Percentiles rank a stretch among this genome's conserved stretches.
Evolutionary conservation across 2,329 filamentous ascomycete species (phyloP).

Genomic region (Teratosphaeria gauchensis): DNA sequence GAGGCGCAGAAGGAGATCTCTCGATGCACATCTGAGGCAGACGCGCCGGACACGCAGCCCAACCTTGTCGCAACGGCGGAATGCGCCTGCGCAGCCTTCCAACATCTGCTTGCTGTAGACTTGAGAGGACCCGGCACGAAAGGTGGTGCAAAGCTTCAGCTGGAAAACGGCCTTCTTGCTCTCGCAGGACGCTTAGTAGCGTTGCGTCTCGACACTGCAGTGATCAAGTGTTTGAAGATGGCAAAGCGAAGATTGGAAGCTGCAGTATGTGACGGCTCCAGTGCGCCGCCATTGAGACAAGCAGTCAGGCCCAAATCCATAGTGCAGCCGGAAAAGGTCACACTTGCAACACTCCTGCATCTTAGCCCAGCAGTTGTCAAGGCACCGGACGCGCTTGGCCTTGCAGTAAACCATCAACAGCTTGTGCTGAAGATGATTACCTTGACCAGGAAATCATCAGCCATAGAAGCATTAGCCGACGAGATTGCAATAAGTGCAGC

Average conservation of each 20-base stretch:
- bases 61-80: slow-evolving; percentile 48
- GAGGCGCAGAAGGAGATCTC: not conserved
- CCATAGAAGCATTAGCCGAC: slow-evolving; percentile 49
- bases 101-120: slow-evolving; percentile 51
- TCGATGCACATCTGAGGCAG: not conserved
- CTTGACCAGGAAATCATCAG: slow-evolving; percentile 48
- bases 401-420: slow-evolving; percentile 56
- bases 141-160: slow-evolving; percentile 52
- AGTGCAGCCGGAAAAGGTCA: slow-evolving; percentile 28
- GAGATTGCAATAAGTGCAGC: slow-evolving; percentile 44
- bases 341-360: slow-evolving; percentile 52
- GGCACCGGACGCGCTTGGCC: slow-evolving; percentile 31
- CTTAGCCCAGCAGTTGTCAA: slow-evolving; percentile 41
- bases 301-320: not conserved
- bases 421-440: slow-evolving; percentile 56
- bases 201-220: slow-evolving; percentile 56
- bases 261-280: slow-evolving; percentile 28
- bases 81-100: slow-evolving; percentile 59
- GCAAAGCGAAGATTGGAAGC: slow-evolving; percentile 52
- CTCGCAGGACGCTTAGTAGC: slow-evolving; percentile 57
- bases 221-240: slow-evolving; percentile 57
- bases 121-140: slow-evolving; percentile 41
- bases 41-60: not conserved
- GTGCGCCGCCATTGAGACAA: not conserved
- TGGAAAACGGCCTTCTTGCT: slow-evolving; percentile 65